These are phyloP conservation scores for Eleusine coracana DNA, from an alignment of 176 grass and related monocot genomes.

Conservation along the genomic window DNA sequence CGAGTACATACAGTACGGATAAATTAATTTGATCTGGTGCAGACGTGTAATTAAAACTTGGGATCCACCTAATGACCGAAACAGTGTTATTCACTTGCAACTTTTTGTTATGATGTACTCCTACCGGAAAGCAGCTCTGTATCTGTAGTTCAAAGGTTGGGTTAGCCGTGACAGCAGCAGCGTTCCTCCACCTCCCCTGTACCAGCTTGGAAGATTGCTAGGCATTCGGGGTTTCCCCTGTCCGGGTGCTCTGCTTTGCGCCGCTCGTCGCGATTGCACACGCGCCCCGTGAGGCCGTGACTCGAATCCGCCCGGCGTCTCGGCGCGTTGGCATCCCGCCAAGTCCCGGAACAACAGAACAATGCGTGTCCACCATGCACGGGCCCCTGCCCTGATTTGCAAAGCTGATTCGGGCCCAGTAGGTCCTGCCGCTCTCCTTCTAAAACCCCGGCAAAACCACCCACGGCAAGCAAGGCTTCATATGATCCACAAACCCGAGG, in stretches of 20 bases:
- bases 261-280: not conserved
- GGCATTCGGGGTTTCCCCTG: not conserved
- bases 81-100: not conserved
- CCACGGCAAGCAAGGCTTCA: not conserved
- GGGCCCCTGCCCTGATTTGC: not conserved
- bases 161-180: no score
- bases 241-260: not conserved
- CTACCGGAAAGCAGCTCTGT: no score
- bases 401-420: not conserved
- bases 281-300: slow-evolving; percentile 16
- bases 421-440: not conserved
- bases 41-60: not conserved
- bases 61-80: not conserved
- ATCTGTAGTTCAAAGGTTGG: no score
- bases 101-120: no score
- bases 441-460: slow-evolving; percentile 30
- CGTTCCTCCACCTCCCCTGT: no score
- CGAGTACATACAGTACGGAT: not conserved
- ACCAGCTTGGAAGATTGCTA: not conserved
- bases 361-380: slow-evolving; percentile 13
- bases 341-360: not conserved
- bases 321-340: no score
- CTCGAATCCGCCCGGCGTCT: not conserved
- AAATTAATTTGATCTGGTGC: slow-evolving; percentile 14
- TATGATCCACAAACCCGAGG: not conserved